These are phyloP conservation scores for Fusarium redolens DNA, from an alignment of 2,329 filamentous ascomycete species.

Conservation along the genomic window DNA sequence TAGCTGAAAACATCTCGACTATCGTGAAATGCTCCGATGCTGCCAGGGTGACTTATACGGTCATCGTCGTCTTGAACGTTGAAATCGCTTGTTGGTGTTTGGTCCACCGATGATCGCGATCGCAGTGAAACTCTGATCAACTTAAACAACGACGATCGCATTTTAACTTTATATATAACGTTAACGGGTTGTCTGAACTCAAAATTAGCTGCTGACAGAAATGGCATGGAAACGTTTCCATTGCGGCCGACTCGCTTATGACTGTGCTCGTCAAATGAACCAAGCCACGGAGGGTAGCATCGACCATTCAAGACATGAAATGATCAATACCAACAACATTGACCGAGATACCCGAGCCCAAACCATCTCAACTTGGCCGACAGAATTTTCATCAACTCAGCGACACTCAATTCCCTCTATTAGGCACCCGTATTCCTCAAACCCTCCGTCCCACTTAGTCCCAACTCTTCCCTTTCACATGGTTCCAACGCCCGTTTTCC, in stretches of 20 bases:
- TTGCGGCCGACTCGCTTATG: not conserved
- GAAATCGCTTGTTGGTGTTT: too few relatives aligned
- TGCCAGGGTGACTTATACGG: not conserved
- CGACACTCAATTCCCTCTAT: not conserved
- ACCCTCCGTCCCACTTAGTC: not conserved
- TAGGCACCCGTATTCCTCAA: not conserved
- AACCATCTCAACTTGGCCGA: not conserved
- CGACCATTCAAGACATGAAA: not conserved
- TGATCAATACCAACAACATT: not conserved
- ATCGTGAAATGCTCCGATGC: not conserved
- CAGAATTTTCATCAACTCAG: not conserved
- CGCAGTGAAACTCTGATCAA: not conserved
- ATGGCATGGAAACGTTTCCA: accelerated
- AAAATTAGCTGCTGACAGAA: too few relatives aligned
- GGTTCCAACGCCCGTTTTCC: not conserved
- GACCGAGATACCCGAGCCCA: slow-evolving; percentile 1
- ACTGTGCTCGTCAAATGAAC: not conserved
- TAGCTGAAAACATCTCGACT: not conserved
- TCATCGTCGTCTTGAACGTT: not conserved
- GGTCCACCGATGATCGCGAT: too few relatives aligned
- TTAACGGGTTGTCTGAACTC: not conserved
- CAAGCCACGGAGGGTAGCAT: not conserved
- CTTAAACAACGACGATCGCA: not conserved
- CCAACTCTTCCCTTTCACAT: not conserved
- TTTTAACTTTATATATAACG: not conserved